phyloP scores from a whole-genome alignment of 2,329 filamentous ascomycete species.

The Knoxdaviesia proteae region DNA sequence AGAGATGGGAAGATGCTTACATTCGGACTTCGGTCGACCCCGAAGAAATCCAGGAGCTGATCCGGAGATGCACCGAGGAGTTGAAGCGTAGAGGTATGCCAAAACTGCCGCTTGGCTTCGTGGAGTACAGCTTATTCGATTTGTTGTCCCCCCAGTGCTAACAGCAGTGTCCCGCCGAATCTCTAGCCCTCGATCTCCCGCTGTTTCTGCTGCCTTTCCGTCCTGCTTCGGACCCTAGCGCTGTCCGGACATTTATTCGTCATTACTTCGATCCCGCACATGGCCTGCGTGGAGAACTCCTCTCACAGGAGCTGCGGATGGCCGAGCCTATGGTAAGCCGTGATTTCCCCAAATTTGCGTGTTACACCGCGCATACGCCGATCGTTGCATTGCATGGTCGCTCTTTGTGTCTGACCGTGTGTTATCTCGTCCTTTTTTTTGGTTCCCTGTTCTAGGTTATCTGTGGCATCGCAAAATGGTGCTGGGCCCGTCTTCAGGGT shows the following conservation, averaged over 20 bases:
- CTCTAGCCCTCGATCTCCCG: conserved; percentile 61
- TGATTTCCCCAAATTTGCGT: neutral
- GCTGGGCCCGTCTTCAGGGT: conserved; percentile 79
- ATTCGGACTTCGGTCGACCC: conserved; percentile 61
- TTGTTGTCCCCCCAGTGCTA: neutral
- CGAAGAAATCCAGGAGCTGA: conserved; percentile 75
- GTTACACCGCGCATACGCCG: neutral
- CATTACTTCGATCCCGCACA: conserved; percentile 67
- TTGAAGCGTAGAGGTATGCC: conserved; percentile 79
- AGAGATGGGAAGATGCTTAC: conserved; percentile 77
- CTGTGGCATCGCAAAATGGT: conserved; percentile 92
- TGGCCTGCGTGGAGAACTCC: conserved; percentile 42
- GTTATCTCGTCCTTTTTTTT: conserved; percentile 4
- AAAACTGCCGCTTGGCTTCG: neutral
- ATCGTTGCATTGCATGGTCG: neutral
- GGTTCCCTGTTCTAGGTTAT: conserved; percentile 40
- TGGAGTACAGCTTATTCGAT: neutral
- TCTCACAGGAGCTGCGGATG: conserved; percentile 75
- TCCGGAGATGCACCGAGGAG: conserved; percentile 70
- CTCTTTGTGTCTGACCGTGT: conserved; percentile 5
- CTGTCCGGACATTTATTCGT: conserved; percentile 76
- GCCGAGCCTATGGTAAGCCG: conserved; percentile 68
- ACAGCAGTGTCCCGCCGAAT: neutral
- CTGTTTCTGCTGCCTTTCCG: conserved; percentile 90
- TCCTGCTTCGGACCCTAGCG: conserved; percentile 77